A percentile compares a stretch with the other conserved stretches of the same genome.
Evolutionary conservation across 1,139 yeast genomes (phyloP).

Genomic region (Kurtzmaniella quercitrusa): DNA sequence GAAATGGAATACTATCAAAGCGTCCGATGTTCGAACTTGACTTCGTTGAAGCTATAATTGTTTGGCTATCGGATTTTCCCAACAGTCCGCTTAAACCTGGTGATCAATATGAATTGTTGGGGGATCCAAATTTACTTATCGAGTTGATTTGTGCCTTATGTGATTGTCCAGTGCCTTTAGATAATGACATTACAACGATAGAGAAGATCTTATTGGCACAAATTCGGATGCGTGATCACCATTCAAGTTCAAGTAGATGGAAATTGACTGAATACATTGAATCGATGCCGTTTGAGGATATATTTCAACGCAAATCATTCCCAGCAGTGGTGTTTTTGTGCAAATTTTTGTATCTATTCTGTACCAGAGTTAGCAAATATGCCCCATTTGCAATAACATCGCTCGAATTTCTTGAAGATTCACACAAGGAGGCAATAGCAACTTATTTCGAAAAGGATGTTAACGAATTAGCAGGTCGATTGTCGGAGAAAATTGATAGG

Average conservation of each 20-base stretch:
- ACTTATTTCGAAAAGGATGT: constrained; percentile 3
- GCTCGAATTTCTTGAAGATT: constrained; percentile 16
- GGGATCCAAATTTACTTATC: constrained; percentile 7
- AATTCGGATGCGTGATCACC: background rate
- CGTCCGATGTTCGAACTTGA: background rate
- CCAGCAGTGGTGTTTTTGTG: constrained; percentile 15
- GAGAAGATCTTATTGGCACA: background rate
- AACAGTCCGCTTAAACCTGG: constrained; percentile 14
- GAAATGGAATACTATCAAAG: too few species aligned
- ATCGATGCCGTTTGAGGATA: constrained; percentile 8
- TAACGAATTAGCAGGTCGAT: too few species aligned
- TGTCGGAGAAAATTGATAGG: background rate
- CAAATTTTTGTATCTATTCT: constrained; percentile 17
- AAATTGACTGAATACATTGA: background rate
- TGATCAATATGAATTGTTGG: constrained; percentile 12
- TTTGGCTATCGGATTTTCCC: constrained; percentile 25
- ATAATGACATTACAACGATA: background rate
- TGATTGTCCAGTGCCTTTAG: constrained; percentile 1
- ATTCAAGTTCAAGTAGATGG: background rate
- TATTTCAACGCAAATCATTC: constrained; percentile 16
- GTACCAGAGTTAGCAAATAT: constrained; percentile 18
- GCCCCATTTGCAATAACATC: constrained; percentile 19
- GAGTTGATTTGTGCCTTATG: constrained; percentile 9
- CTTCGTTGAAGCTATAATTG: constrained; percentile 17
- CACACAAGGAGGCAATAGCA: constrained; percentile 14